phyloP scores from a whole-genome alignment of 768 basidiomycete genomes.

The Cyclocybe aegerita region DNA sequence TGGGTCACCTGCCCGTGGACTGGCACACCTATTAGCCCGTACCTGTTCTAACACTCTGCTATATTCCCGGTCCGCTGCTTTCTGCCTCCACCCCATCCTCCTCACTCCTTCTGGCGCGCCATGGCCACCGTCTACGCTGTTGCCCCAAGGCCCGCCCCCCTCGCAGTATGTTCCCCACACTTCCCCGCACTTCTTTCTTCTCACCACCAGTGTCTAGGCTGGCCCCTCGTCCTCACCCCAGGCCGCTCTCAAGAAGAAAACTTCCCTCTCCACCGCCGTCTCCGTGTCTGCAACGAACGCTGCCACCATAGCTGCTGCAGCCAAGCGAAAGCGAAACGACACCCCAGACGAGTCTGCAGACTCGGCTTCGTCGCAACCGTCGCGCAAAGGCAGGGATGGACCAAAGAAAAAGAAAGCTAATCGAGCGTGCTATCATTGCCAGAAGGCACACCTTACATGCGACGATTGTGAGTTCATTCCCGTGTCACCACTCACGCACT shows the following conservation, averaged over 20 bases:
- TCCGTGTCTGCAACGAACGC: conserved; percentile 3
- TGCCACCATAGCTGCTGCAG: conserved; percentile 8
- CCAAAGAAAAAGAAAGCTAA: conserved; percentile 95
- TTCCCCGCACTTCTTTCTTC: conserved; percentile 36
- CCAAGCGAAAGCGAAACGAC: conserved; percentile 64
- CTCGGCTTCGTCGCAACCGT: conserved; percentile 35
- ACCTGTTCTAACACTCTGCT: conserved; percentile 6
- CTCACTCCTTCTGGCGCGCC: conserved; percentile 11
- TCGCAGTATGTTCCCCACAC: conserved; percentile 27
- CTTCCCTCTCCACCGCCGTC: conserved; percentile 19
- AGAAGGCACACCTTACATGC: conserved; percentile 98
- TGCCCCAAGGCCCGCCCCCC: conserved; percentile 34
- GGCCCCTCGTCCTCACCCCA: conserved; percentile 36
- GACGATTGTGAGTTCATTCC: conserved; percentile 78
- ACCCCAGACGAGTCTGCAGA: conserved; percentile 56
- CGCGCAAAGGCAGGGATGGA: conserved; percentile 64
- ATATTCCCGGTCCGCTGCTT: conserved; percentile 30
- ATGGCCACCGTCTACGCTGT: conserved; percentile 38
- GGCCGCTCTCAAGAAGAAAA: conserved; percentile 37
- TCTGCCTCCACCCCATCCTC: conserved; percentile 20
- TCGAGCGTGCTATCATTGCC: conserved; percentile 93
- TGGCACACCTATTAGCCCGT: conserved; percentile 14
- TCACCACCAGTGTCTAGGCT: conserved; percentile 36
- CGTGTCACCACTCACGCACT: conserved; percentile 17
- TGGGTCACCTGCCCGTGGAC: conserved; percentile 17